These are phyloP conservation scores for Cubamyces lactineus DNA, from an alignment of 768 basidiomycete species.

Conservation along the genomic window DNA sequence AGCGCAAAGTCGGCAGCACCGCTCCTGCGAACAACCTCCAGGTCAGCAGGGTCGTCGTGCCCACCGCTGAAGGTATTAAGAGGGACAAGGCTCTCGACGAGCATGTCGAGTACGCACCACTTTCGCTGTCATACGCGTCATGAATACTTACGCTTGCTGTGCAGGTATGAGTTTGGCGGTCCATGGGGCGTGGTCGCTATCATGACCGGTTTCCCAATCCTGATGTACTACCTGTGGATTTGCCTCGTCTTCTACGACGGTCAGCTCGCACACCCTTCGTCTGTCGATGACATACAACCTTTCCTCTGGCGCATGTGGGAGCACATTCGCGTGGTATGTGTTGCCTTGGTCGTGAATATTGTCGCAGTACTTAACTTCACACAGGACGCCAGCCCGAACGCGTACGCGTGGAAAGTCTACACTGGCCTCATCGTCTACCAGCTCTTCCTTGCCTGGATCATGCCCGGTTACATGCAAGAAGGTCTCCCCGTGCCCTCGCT, in stretches of 20 bases:
- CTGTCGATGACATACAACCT: slow-evolving; percentile 70
- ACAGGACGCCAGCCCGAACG: slow-evolving; percentile 90
- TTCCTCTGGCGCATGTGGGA: slow-evolving; percentile 83
- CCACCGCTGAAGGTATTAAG: slow-evolving; percentile 72
- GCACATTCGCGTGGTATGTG: slow-evolving; percentile 76
- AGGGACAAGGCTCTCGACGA: slow-evolving; percentile 67
- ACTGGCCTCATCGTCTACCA: slow-evolving; percentile 86
- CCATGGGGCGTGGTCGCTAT: slow-evolving; percentile 90
- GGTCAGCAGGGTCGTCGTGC: slow-evolving; percentile 37
- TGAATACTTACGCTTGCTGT: neutral
- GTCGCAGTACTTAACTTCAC: neutral
- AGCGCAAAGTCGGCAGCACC: slow-evolving; percentile 18
- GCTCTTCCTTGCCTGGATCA: slow-evolving; percentile 84
- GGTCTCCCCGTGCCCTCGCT: slow-evolving; percentile 96
- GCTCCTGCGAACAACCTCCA: slow-evolving; percentile 11
- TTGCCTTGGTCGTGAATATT: neutral
- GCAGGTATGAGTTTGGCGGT: slow-evolving; percentile 95
- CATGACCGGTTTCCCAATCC: slow-evolving; percentile 90
- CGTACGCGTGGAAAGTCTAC: slow-evolving; percentile 90
- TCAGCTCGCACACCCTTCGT: slow-evolving; percentile 67
- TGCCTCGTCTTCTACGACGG: slow-evolving; percentile 98
- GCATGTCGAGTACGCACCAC: slow-evolving; percentile 42
- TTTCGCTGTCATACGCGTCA: neutral
- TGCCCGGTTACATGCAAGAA: slow-evolving; percentile 93
- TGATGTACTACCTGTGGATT: slow-evolving; percentile 99